Base-by-base conservation (phyloP, 106 monocot genomes). In the Dendrobium chrysotoxum region DNA sequence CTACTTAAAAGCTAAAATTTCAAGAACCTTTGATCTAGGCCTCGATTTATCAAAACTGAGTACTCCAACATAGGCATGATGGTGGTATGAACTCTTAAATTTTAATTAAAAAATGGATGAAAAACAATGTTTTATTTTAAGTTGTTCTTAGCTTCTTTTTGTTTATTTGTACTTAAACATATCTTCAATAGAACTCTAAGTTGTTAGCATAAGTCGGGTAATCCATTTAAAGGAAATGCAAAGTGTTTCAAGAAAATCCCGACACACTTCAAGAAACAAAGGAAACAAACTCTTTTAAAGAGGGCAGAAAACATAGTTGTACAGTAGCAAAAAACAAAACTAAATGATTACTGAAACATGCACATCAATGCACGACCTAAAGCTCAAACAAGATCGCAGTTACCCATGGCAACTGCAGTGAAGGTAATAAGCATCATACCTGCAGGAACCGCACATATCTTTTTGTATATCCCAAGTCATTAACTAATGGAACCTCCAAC, bases 401-500 rank as follows among this genome's bases (percentile, higher is more conserved):
- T 74, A 40, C 20, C 23, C 15, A 0, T 47, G 26, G 13, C 23
- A 76, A 76, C 0, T 50, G 12, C 74, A 74, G 28, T 76, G 50
- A 76, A 76, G 41, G 2, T 15, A 50, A 12, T 47, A 47, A 76
- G 46, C 47, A 50, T 17, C 38, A 8, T 83, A 92, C 92, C 92
- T 92, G 92, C 79, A 90, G 92, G 80, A 89, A 92, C 6, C 92
- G 89, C 21, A 92, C 87, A 81, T 90, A 92, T 92, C 92, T 83
- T 84, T 92, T 92, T 39, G 92, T 89, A 76, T 90, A 92, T 75
- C 92, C 92, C 77, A 92, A 81, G 78, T 92, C 92, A 88, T 92
- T 92, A 55, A 92, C 89, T 26, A 90, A 83, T 18, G 92, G 92
- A 5, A 88, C 89, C 87, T 92, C 92, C 72, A 92, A 81, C 54